Percentiles rank a stretch among this genome's conserved stretches.
phyloP scores from a whole-genome alignment of 1,139 yeast genomes.

The Citeromyces hawaiiensis region DNA sequence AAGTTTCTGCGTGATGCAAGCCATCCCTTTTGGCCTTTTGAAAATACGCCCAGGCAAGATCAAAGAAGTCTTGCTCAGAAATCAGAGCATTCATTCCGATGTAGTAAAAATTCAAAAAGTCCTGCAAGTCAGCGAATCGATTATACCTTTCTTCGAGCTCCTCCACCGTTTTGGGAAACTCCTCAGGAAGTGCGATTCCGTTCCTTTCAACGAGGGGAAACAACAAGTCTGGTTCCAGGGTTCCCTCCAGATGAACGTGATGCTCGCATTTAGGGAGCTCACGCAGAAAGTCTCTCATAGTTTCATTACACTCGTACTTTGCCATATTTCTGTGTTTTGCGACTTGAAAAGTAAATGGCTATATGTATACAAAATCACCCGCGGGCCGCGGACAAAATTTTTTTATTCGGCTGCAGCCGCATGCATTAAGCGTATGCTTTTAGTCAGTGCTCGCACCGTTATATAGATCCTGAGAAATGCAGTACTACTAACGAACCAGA shows the following conservation, averaged over 20 bases:
- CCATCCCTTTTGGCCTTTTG: constrained; percentile 48
- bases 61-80: constrained; percentile 55
- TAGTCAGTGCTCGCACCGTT: neutral
- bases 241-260: constrained; percentile 73
- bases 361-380: neutral
- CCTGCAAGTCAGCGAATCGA: constrained; percentile 54
- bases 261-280: constrained; percentile 78
- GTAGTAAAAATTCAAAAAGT: constrained; percentile 64
- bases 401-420: neutral
- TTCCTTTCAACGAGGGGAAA: constrained; percentile 51
- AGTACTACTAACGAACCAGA: too few species aligned
- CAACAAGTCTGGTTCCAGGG: constrained; percentile 57
- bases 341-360: neutral
- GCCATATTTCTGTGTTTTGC: constrained; percentile 4
- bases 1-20: constrained; percentile 40
- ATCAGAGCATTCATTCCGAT: constrained; percentile 65
- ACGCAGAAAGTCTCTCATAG: constrained; percentile 28
- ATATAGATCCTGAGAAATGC: neutral
- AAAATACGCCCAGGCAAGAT: constrained; percentile 66
- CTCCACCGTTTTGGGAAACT: constrained; percentile 33
- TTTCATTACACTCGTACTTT: constrained; percentile 11
- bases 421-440: neutral
- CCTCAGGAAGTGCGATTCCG: constrained; percentile 43
- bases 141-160: constrained; percentile 41
- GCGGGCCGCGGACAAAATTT: neutral